Evolutionary conservation across 345 rosid species (phyloP).

Genomic region (Salix suchowensis): DNA sequence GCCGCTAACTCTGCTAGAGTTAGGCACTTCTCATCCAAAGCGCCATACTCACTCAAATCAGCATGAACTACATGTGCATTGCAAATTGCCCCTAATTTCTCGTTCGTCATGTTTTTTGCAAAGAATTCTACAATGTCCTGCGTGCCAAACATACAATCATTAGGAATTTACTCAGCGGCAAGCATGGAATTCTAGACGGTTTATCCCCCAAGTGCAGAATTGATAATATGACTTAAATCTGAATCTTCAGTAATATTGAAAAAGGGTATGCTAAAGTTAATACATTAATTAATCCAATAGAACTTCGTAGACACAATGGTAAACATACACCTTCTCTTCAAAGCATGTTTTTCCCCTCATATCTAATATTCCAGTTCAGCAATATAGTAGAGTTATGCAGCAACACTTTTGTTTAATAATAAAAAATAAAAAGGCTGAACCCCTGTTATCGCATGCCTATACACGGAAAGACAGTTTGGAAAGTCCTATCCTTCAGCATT

Average conservation of each 20-base stretch:
- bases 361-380: background rate
- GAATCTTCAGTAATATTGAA: background rate
- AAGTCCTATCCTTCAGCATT: background rate
- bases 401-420: too few relatives aligned
- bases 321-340: background rate
- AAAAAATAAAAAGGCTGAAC: background rate
- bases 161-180: background rate
- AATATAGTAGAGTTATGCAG: too few relatives aligned
- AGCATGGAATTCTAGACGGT: background rate
- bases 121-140: conserved; percentile 84
- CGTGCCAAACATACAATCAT: conserved; percentile 4
- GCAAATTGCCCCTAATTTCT: conserved; percentile 69
- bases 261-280: background rate
- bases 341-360: background rate
- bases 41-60: conserved; percentile 63
- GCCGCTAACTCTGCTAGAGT: conserved; percentile 79
- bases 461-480: background rate
- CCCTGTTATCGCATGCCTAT: background rate
- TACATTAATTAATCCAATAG: background rate
- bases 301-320: background rate
- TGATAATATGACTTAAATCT: background rate
- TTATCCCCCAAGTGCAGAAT: background rate
- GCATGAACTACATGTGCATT: conserved; percentile 88
- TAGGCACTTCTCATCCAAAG: conserved; percentile 63
- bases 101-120: conserved; percentile 60